Evolutionary conservation across 192 early-diverging fungal genomes (phyloP), one percentile per base, ranked within the genome.

Genomic region (Cetraspora pellucida): DNA sequence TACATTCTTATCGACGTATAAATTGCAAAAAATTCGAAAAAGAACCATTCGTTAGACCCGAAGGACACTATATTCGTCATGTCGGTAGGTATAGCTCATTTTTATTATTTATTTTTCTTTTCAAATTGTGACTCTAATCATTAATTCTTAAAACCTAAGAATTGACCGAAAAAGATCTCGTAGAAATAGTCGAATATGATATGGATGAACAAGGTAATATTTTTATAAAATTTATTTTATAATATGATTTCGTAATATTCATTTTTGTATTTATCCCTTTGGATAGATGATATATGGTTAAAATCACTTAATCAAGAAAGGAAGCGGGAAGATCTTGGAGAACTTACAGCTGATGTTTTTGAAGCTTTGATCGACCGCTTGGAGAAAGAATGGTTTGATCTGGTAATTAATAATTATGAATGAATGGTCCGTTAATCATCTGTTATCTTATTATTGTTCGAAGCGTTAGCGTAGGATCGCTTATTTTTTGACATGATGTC

Each of bases 361-460:
- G 98, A 99, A 81, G 80, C 81, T 49, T 84, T 97, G 14, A 90
- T 99, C 78, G 98, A 99, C 80, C 82, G 86, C 14, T 80, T 97
- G 19, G 98, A 99, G 81, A 99, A 99, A 81, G 93, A 94, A 80
- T 99, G 97, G 97, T 98, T 98, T 80, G 93, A 95, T 74, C 72
- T 96, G 77, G 91, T 93, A 84, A 76, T 85, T 77, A 25, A 58
- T 19, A 54, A 54, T 37, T 37, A 37, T 37, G 37, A 37, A 37
- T 37, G 37, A 37, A 37, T 37, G 37, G 37, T 37, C 37, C 37
- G 37, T 37, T 37, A 37, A 37, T 37, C 37, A 37, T 7, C 37
- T 37, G 37, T 7, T 37, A 37, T 37, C 7, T 37, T 37, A 37
- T 37, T 37, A 37, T 37, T 37, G 37, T 37, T 37, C 37, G 37